These are phyloP conservation scores for Mrakia hoshinonis DNA, from an alignment of 768 basidiomycete species.

Conservation along the genomic window DNA sequence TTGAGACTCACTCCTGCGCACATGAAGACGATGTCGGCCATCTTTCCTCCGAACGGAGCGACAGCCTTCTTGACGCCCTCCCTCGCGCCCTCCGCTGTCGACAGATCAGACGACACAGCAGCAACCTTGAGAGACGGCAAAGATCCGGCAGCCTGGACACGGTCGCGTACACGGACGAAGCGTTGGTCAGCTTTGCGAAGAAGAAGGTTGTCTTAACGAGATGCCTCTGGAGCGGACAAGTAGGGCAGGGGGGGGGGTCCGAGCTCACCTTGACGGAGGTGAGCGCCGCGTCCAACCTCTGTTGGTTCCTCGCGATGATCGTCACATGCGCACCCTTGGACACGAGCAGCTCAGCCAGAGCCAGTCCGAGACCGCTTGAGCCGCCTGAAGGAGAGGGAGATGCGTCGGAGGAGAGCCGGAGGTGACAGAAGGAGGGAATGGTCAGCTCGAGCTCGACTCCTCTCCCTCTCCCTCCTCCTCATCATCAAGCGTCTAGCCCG, in stretches of 20 bases:
- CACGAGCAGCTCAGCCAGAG: conserved; percentile 59
- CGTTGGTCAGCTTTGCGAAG: background rate
- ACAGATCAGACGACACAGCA: conserved; percentile 59
- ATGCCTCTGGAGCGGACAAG: background rate
- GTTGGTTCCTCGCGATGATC: conserved; percentile 69
- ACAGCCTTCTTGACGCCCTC: conserved; percentile 59
- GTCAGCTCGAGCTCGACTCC: background rate
- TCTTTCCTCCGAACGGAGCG: conserved; percentile 48
- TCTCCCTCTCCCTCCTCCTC: background rate
- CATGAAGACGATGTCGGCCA: conserved; percentile 67
- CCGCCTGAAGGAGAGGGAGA: conserved; percentile 80
- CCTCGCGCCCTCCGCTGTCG: conserved; percentile 48
- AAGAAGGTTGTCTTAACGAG: too few species aligned
- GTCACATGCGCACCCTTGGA: conserved; percentile 69
- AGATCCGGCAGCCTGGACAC: conserved; percentile 17
- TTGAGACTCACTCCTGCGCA: conserved; percentile 64
- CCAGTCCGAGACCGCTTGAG: conserved; percentile 68
- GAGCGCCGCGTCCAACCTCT: conserved; percentile 55
- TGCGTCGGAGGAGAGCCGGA: conserved; percentile 48
- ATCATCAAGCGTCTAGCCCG: background rate
- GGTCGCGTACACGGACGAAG: too few species aligned
- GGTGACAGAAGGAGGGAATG: background rate
- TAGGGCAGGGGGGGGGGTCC: background rate
- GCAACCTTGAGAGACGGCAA: conserved; percentile 50
- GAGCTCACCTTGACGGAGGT: conserved; percentile 55